Base-by-base conservation (phyloP, 192 early-diverging fungal genomes). In the Coemansia sp. region DNA sequence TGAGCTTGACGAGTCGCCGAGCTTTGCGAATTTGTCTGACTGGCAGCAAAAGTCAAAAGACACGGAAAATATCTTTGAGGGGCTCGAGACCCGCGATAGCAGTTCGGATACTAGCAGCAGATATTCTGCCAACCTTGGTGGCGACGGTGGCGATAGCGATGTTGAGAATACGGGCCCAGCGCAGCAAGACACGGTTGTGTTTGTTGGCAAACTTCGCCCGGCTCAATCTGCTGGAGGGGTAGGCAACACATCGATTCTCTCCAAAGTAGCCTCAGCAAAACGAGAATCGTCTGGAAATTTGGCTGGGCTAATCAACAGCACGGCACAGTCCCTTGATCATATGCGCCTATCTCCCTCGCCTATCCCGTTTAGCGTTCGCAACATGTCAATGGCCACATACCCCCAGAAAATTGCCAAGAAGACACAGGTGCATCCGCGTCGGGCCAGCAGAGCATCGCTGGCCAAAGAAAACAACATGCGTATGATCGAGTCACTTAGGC, bases 401-500 rank as follows among this genome's bases (percentile, higher is more conserved):
- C 69, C 78, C 23, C 78, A 76, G 63, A 68, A 66, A 39, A 64
- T 81, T 21, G 71, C 71, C 68, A 81, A 81, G 57, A 69, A 57
- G 64, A 81, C 63, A 33, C 69, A 77, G 58, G 64, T 71, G 52
- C 60, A 67, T 41, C 55, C 36, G 59, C 71, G 71, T n/a, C 69
- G 74, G 12, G 64, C 21, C 18, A 73, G 71, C 36, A 68, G 58
- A 1, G 36, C 53, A 14, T 14, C 60, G n/a, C 68, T 67, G 43
- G 34, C 43, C 39, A 73, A 73, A 43, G 74, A 76, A 14, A 69
- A 63, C 67, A 49, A 53, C 24, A 7, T 66, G 67, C 74, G 74
- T 6, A 81, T 81, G 78, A 68, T 81, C n/a, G 78, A 76, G 66
- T 73, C 78, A 7, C 68, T 81, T 44, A 70, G 73, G 24, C 78